These are phyloP conservation scores for Dipteronia dyeriana DNA, from an alignment of 345 rosid species.

Conservation along the genomic window DNA sequence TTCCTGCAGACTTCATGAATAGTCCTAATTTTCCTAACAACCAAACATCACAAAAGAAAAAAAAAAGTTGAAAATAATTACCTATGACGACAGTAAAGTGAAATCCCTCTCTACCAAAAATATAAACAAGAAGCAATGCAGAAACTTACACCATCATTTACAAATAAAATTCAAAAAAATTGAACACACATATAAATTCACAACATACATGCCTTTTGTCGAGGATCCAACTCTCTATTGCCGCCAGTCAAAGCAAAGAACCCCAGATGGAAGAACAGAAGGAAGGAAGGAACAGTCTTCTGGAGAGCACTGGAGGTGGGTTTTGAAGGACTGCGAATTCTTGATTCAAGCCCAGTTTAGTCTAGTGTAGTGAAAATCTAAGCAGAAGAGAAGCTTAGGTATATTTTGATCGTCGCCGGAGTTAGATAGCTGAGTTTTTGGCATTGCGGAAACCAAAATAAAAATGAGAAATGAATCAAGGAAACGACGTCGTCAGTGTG, in stretches of 20 bases:
- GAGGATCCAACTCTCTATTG: slow-evolving; percentile 68
- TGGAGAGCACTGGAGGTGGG: slow-evolving; percentile 40
- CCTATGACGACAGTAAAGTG: slow-evolving; percentile 60
- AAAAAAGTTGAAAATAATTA: slow-evolving; percentile 9
- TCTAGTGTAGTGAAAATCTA: no score
- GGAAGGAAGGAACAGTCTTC: slow-evolving; percentile 60
- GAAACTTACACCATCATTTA: not conserved
- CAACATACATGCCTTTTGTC: slow-evolving; percentile 76
- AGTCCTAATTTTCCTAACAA: not conserved
- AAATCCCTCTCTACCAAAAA: slow-evolving; percentile 63
- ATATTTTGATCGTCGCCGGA: no score
- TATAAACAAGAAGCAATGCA: slow-evolving; percentile 30
- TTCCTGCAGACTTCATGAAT: not conserved
- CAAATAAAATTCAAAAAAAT: not conserved
- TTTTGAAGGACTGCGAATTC: slow-evolving; percentile 32
- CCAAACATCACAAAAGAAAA: not conserved
- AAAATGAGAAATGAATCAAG: no score
- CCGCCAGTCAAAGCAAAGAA: slow-evolving; percentile 72
- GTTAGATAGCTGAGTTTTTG: no score
- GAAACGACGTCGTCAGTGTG: no score
- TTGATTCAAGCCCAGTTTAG: no score
- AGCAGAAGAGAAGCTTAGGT: no score
- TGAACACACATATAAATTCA: not conserved
- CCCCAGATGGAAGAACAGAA: slow-evolving; percentile 81
- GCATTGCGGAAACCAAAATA: no score